Evolutionary conservation across 2,329 filamentous ascomycete genomes (phyloP).

Genomic region (Fusarium ramigenum): DNA sequence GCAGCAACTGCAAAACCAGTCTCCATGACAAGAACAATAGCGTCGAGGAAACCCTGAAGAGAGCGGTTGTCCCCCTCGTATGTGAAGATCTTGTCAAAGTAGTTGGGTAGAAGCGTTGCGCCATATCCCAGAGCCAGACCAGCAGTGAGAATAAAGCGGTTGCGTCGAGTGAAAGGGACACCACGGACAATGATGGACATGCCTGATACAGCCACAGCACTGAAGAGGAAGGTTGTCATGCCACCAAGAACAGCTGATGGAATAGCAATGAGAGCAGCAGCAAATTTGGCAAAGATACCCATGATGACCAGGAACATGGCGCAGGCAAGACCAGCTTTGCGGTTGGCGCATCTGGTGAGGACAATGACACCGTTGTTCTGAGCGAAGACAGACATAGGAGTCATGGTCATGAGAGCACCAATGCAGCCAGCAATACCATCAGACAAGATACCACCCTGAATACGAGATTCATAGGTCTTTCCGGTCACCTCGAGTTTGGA

Average conservation of each 20-base stretch:
- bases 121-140: slow-evolving; percentile 78
- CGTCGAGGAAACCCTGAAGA: slow-evolving; percentile 78
- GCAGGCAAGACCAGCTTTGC: slow-evolving; percentile 81
- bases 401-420: slow-evolving; percentile 80
- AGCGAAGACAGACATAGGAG: slow-evolving; percentile 82
- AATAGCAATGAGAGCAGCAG: slow-evolving; percentile 80
- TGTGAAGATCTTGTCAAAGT: slow-evolving; percentile 77
- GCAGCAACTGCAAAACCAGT: slow-evolving; percentile 81
- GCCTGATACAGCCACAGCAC: slow-evolving; percentile 78
- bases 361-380: slow-evolving; percentile 90
- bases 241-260: slow-evolving; percentile 72
- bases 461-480: slow-evolving; percentile 75
- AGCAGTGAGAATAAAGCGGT: slow-evolving; percentile 83
- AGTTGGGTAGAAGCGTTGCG: slow-evolving; percentile 71
- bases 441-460: slow-evolving; percentile 81
- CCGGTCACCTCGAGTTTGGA: slow-evolving; percentile 79
- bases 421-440: slow-evolving; percentile 81
- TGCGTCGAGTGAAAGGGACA: slow-evolving; percentile 79
- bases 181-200: slow-evolving; percentile 77
- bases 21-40: slow-evolving; percentile 76
- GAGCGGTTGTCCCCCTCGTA: slow-evolving; percentile 74
- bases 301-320: slow-evolving; percentile 81
- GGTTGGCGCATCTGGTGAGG: slow-evolving; percentile 82
- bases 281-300: slow-evolving; percentile 86
- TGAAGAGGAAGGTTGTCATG: slow-evolving; percentile 85